Evolutionary conservation across 352 stramenopile genomes (phyloP).

Genomic region (Pythium diclinum): DNA sequence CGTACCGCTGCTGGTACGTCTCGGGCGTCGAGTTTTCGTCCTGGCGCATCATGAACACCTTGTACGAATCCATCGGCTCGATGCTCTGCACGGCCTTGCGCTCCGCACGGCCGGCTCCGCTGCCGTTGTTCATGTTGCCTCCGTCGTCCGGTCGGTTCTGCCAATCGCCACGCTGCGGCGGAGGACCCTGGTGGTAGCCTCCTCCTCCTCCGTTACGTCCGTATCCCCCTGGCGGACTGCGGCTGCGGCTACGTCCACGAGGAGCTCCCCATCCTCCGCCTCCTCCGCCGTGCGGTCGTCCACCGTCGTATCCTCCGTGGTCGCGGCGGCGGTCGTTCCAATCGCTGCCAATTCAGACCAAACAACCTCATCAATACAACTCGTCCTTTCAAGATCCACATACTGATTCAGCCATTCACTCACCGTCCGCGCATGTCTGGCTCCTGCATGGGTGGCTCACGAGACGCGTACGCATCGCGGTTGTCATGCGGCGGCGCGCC

Average conservation of each 20-base stretch:
- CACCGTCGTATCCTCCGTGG: slow-evolving; percentile 24
- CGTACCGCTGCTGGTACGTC: slow-evolving; percentile 83
- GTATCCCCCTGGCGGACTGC: slow-evolving; percentile 29
- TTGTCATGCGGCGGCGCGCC: slow-evolving; percentile 28
- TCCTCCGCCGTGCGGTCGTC: slow-evolving; percentile 23
- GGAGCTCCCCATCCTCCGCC: slow-evolving; percentile 17
- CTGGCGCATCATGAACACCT: slow-evolving; percentile 88
- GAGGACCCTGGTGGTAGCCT: slow-evolving; percentile 15
- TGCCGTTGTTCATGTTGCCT: slow-evolving; percentile 8
- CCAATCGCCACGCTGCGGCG: slow-evolving; percentile 18
- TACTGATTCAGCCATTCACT: background rate
- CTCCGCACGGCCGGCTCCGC: slow-evolving; percentile 25
- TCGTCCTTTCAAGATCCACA: slow-evolving; percentile 2
- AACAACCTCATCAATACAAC: background rate
- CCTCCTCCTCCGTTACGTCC: slow-evolving; percentile 14
- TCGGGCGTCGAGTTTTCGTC: slow-evolving; percentile 76
- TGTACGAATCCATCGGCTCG: slow-evolving; percentile 81
- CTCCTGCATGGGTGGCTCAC: slow-evolving; percentile 15
- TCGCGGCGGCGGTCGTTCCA: slow-evolving; percentile 17
- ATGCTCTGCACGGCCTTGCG: slow-evolving; percentile 41
- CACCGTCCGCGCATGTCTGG: slow-evolving; percentile 28
- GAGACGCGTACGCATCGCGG: slow-evolving; percentile 26
- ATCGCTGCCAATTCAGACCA: slow-evolving; percentile 20
- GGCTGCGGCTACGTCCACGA: slow-evolving; percentile 34
- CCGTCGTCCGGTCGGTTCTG: slow-evolving; percentile 10